Evolutionary conservation across 192 early-diverging fungal species (phyloP), one percentile per base, ranked within the genome.

Genomic region (Diversispora eburnea): DNA sequence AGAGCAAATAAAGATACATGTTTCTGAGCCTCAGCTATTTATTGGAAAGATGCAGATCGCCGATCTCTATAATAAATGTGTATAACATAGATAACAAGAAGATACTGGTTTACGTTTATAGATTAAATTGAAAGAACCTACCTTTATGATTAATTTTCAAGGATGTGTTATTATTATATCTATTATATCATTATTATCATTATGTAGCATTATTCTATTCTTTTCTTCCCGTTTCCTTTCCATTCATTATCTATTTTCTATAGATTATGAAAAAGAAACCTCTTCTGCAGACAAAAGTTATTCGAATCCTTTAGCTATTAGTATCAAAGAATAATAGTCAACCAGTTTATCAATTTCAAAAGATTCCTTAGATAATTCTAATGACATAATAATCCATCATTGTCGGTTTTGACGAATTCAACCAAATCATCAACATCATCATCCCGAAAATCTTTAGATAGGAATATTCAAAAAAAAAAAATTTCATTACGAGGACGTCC

Each of bases 71-170:
- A n/a, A n/a, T n/a, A n/a, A n/a, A n/a, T n/a, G n/a, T n/a, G n/a
- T n/a, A n/a, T n/a, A n/a, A n/a, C n/a, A n/a, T n/a, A n/a, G n/a
- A n/a, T n/a, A 73, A 54, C 22, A 55, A 54, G 72, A 73, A 73
- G 62, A 52, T 12, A 73, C 72, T 3, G 72, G 72, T 17, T 8
- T 73, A 15, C 22, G 10, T 43, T 19, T 33, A 73, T 73, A 60
- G 72, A 10, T 73, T 8, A 20, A 17, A 1, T 22, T 64, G 47
- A 73, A 71, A 20, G 69, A 71, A 46, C 69, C 45, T 0, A n/a
- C 69, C 45, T 8, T 13, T 25, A 10, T 58, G n/a, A 12, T 9
- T 45, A 1, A 4, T 1, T n/a, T n/a, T n/a, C n/a, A n/a, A n/a
- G 51, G 17, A 58, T 19, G 47, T 60, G 41, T 64, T 13, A 4